Base-by-base conservation (phyloP, 768 basidiomycete genomes). In the Trametes coccinea region DNA sequence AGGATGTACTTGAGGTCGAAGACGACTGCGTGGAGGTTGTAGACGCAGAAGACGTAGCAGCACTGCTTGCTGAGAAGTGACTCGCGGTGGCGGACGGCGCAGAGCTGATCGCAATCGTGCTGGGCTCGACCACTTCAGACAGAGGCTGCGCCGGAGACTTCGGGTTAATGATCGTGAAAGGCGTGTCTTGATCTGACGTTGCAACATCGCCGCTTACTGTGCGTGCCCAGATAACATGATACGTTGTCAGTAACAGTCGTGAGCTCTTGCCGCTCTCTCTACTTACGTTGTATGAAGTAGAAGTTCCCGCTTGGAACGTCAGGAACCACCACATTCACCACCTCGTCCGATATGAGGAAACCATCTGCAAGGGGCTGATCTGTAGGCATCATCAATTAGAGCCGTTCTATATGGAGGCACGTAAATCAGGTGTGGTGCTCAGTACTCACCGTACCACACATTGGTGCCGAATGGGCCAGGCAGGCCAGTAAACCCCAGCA, bases 331-430 rank as follows among this genome's bases (percentile, higher is more conserved):
- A 57, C 56, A 2, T 46, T 17, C 45, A 46, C 44, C 4, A 31
- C 22, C n/a, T 31, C 27, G 7, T 46, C 44, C 5, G 44, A 31
- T 1, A 57, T 47, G 2, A 30, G 27, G 45, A 57, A 57, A 4
- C 56, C 56, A 10, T 27, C n/a, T 33, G 56, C 56, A 17, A 57
- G 56, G 17, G 56, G 56, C 31, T 57, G 43, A 13, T 57, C 56
- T 57, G 41, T 14, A 57, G 11, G 11, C 34, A 37, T 37, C 11
- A 37, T 22, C 34, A 11, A 11, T 37, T 11, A 37, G 11, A 37
- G 11, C 34, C 34, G 22, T 22, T 22, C 22, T 22, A 22, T 22
- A 22, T 22, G 22, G 22, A 22, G 22, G 22, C 22, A 22, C 22
- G 22, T 22, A 22, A 22, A 22, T 22, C 22, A 22, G 22, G 22